These are phyloP conservation scores for Cucurbita maxima DNA, from an alignment of 306 rosid genomes.

Conservation along the genomic window DNA sequence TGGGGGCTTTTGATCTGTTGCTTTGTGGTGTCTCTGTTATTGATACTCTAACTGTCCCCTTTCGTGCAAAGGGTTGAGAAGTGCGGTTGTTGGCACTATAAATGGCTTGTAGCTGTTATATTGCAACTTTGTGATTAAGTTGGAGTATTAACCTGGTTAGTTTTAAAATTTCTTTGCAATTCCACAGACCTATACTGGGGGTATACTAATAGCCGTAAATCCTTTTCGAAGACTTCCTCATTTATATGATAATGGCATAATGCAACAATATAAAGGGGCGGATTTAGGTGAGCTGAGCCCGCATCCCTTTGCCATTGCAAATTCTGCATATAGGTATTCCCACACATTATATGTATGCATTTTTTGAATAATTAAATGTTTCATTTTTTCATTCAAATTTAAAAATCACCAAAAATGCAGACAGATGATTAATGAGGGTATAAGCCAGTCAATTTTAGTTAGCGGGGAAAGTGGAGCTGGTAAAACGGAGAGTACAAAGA, in stretches of 20 bases:
- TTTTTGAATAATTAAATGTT: not conserved
- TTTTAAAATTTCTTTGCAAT: not conserved
- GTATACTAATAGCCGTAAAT: slow-evolving; percentile 87
- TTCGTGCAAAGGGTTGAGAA: not conserved
- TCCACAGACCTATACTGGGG: slow-evolving; percentile 86
- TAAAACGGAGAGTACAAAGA: slow-evolving; percentile 90
- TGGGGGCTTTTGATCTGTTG: not conserved
- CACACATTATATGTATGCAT: not conserved
- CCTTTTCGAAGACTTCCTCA: slow-evolving; percentile 89
- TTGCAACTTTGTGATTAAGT: not conserved
- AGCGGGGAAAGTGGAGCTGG: slow-evolving; percentile 99
- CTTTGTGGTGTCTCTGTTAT: not conserved
- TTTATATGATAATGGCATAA: slow-evolving; percentile 43
- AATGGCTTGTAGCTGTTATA: not conserved
- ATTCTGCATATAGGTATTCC: slow-evolving; percentile 83
- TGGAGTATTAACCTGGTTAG: not conserved
- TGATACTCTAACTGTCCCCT: not conserved
- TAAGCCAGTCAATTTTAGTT: slow-evolving; percentile 83
- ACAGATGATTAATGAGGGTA: slow-evolving; percentile 63
- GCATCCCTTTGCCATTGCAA: slow-evolving; percentile 97
- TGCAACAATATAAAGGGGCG: slow-evolving; percentile 64
- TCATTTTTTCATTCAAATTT: not conserved
- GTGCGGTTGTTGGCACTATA: not conserved
- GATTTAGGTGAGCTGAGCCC: slow-evolving; percentile 83
- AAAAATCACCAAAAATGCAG: slow-evolving; percentile 23